Base-by-base conservation (phyloP, 805 yeast genomes). In the Myxozyma melibiosi region DNA sequence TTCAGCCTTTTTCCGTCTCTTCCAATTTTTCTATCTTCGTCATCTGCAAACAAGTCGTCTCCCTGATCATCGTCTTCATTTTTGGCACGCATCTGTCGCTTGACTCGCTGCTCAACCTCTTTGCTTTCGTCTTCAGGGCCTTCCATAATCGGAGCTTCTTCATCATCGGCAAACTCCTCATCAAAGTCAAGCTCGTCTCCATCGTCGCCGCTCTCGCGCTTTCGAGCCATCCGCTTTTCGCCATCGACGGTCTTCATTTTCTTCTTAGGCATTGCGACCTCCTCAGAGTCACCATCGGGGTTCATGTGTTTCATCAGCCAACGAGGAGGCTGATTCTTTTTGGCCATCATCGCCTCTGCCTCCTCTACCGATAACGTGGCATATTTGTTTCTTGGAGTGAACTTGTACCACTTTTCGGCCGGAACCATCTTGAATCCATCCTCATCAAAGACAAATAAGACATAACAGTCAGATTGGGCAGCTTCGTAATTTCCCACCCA, bases 401-500 rank as follows among this genome's bases (percentile, higher is more conserved):
- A 91, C 67, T 84, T 84, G 76, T 94, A 94, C 61, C 88, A 94
- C 69, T 92, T 94, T 66, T 92, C 97, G 13, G 95, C 90, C 0
- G 99, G 99, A 11, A 91, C 84, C 89, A 94, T 82, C 66, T 89
- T 89, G 73, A 94, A 94, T 42, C 96, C 95, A 67, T 84, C 87
- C 58, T 83, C 84, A 70, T 90, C 96, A 66, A 89, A 85, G 41
- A 90, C 89, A 67, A 92, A 80, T 45, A 92, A 75, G 8, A 89
- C 96, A 62, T 88, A 89, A n/a, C 88, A 78, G 64, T 90, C 97
- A 18, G 90, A 82, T 44, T 88, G 88, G 33, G 85, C 86, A 1
- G 97, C 98, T 74, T 94, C 99, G 73, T 89, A 94, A 65, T 85
- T 87, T 35, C 98, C 97, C 18, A 91, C 97, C 87, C 89, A 94